Base-by-base conservation (phyloP, 2,329 filamentous ascomycete genomes). In the Fusarium veterinarium region DNA sequence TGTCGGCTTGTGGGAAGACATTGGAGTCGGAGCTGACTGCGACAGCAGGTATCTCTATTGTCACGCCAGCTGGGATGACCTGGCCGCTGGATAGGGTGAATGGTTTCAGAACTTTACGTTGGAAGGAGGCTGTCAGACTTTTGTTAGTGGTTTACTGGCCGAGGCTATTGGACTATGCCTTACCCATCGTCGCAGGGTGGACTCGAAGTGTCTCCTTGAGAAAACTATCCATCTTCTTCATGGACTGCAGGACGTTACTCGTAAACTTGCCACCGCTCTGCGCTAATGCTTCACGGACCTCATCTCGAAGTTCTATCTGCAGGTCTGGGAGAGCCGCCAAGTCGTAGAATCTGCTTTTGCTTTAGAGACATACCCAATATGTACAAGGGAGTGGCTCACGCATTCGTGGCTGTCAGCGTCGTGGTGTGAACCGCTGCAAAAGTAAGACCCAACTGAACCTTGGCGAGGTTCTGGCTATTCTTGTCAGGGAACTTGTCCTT, bases 171-270 rank as follows among this genome's bases (percentile, higher is more conserved):
- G 1, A 11, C 4, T 5, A 20, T 19, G 12, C 4, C 28, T 33
- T 33, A 59, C 56, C 44, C 56, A 59, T 59, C 1, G 56, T 41
- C 2, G 56, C 56, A 10, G 56, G 56, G 1, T 59, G 44, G 3
- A 59, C 44, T 25, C 44, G 44, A 40, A 59, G 56, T 16, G 23
- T 64, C 11, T 64, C 61, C 3, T 49, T 64, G n/a, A 64, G 44
- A 19, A 64, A 64, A 2, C 37, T 51, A 9, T 64, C 61, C 55
- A 64, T 59, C 40, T 45, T 64, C 20, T 60, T 60, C 61, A 64
- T 42, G 1, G 48, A 37, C 7, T 60, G 44, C n/a, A 60, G 7
- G 12, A 11, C 38, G 14, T 42, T 41, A 28, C 44, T 60, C 14
- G 61, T 64, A 11, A 64, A 52, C 5, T n/a, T 6, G 12, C 55